Percentiles rank a stretch among this genome's conserved stretches.
These are phyloP conservation scores for Corylus avellana DNA, from an alignment of 306 rosid species.

Conservation along the genomic window DNA sequence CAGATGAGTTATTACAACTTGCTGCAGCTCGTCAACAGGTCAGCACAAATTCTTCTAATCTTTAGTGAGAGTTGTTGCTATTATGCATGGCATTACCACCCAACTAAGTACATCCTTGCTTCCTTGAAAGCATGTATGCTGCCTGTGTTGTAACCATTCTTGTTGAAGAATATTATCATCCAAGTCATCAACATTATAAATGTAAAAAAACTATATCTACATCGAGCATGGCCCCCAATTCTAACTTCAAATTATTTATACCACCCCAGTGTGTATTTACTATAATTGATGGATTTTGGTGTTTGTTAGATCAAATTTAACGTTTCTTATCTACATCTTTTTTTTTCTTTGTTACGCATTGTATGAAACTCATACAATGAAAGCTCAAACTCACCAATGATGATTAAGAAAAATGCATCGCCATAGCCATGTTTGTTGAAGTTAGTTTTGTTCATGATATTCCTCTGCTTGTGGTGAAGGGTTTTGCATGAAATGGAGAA, in stretches of 20 bases:
- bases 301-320: too few species aligned
- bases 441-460: neutral
- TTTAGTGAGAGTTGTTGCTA: neutral
- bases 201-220: neutral
- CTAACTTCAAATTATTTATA: too few species aligned
- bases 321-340: too few species aligned
- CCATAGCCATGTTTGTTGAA: neutral
- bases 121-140: neutral
- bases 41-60: conserved; percentile 13
- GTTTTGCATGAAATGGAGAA: neutral
- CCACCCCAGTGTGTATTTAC: too few species aligned
- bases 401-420: neutral
- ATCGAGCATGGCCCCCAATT: too few species aligned
- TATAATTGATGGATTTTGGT: too few species aligned
- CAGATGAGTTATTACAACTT: conserved; percentile 80
- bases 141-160: neutral
- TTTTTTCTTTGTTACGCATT: neutral
- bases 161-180: neutral
- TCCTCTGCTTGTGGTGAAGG: neutral
- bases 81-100: neutral
- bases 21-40: conserved; percentile 91
- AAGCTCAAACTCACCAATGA: neutral
- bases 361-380: neutral
- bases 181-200: neutral
- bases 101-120: neutral